Conservation (phyloP, 192 early-diverging fungal species). For the Coemansia sp. region DNA sequence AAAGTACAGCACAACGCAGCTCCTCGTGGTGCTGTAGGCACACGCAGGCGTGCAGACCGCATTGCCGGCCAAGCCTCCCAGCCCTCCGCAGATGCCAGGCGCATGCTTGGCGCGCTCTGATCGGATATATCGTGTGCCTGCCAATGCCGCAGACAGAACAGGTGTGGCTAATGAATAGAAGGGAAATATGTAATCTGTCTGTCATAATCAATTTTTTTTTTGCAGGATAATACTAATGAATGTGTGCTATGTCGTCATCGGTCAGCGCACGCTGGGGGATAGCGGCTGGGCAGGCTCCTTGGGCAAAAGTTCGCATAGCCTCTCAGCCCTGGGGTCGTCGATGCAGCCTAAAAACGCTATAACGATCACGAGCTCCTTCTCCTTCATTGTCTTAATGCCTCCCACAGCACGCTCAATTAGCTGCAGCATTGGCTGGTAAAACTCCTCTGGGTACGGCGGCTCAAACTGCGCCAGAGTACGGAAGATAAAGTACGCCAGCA, state of each 20-base stretch:
- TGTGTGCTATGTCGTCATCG: background rate
- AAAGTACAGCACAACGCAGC: background rate
- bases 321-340: constrained; percentile 19
- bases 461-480: constrained; percentile 34
- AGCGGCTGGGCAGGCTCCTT: background rate
- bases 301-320: constrained; percentile 13
- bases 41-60: background rate
- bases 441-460: constrained; percentile 35
- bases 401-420: constrained; percentile 31
- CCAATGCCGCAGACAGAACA: background rate
- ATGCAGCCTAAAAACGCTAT: constrained; percentile 33
- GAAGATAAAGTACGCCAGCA: constrained; percentile 69
- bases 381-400: constrained; percentile 32
- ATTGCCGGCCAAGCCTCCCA: constrained; percentile 5
- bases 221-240: background rate
- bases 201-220: background rate
- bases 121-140: background rate
- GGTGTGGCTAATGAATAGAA: too few species aligned
- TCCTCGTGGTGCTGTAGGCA: background rate
- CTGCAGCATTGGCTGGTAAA: constrained; percentile 30
- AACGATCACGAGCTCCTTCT: constrained; percentile 28
- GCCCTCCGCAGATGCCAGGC: background rate
- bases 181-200: background rate
- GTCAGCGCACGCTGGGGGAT: background rate
- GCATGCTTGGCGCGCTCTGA: constrained; percentile 5